These are phyloP conservation scores for Colletotrichum coccodes DNA, from an alignment of 2,329 filamentous ascomycete species.

Conservation along the genomic window DNA sequence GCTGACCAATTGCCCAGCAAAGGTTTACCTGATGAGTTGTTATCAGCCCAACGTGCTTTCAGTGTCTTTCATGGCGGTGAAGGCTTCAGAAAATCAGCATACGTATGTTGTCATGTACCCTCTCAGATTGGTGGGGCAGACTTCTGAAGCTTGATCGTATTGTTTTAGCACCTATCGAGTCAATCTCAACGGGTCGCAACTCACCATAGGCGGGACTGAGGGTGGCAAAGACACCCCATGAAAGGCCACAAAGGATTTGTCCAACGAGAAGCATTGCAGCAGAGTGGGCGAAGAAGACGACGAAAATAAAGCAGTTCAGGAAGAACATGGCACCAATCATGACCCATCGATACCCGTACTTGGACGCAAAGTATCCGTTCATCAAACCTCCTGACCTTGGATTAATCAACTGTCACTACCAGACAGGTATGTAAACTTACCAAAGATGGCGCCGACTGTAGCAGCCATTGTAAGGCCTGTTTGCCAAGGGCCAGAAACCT, in stretches of 20 bases:
- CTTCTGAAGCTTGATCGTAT: conserved; percentile 47
- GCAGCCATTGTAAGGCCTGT: conserved; percentile 58
- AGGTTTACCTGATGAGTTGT: conserved; percentile 47
- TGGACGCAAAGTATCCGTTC: conserved; percentile 53
- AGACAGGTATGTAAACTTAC: conserved; percentile 42
- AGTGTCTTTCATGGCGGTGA: no score
- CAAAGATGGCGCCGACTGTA: conserved; percentile 47
- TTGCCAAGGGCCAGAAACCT: conserved; percentile 63
- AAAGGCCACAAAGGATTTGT: conserved; percentile 56
- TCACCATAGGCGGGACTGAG: conserved; percentile 51
- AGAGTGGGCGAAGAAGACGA: conserved; percentile 58
- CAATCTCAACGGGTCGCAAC: background rate
- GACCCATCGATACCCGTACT: conserved; percentile 55
- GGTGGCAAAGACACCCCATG: conserved; percentile 57
- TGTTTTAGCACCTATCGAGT: conserved; percentile 50
- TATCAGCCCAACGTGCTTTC: no score
- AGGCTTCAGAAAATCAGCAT: background rate
- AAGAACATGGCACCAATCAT: conserved; percentile 44
- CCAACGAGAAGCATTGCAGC: conserved; percentile 54
- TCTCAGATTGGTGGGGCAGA: conserved; percentile 52
- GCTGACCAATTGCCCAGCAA: conserved; percentile 54
- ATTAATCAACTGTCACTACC: background rate
- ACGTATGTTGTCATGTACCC: conserved; percentile 52
- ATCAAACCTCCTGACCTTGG: conserved; percentile 43
- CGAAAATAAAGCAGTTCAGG: conserved; percentile 56